Evolutionary conservation across 805 yeast species (phyloP), one percentile per base, ranked within the genome.

Genomic region (Kregervanrija delftensis): DNA sequence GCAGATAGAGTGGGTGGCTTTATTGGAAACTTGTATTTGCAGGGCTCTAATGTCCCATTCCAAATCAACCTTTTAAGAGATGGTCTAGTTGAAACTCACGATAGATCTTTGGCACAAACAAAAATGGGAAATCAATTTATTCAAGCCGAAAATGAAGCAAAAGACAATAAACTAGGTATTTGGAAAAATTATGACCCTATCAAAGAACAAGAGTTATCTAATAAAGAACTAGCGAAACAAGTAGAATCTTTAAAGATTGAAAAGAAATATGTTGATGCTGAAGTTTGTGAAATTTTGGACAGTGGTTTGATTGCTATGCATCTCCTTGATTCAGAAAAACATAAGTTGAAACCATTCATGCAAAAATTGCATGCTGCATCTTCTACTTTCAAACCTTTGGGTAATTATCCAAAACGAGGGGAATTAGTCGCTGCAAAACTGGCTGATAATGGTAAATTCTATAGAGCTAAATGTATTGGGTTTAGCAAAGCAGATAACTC

Each of bases 1-100:
- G 75, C 76, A 42, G 96, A 88, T 60, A 84, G 80, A 57, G 70
- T 81, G 45, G 96, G 96, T 46, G 86, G 85, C 0, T 88, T 88
- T 57, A 77, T 86, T 56, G 93, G 95, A 39, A 77, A 80, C 55
- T 55, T 86, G 42, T 83, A 67, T 57, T 56, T 77, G 10, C 74
- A 73, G 11, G 72, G 77, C 2, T 69, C 68, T 38, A 67, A 69
- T 30, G 53, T 60, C 31, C 89, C 87, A 16, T 70, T 79, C 49
- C 90, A 83, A 54, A 66, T 72, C 11, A 61, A 67, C 15, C 68
- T 87, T 43, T 67, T 84, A 46, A 69, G 70, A 30, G 73, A 74
- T 43, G 96, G 96, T 3, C 72, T 75, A 44, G 85, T 77, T 17
- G 70, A 75, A 50, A 63, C 78, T 11, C 91, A 86, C 55, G 86